Evolutionary conservation across 1,284 basidiomycete genomes (phyloP).

Genomic region (Sanghuangporus sanghuang): DNA sequence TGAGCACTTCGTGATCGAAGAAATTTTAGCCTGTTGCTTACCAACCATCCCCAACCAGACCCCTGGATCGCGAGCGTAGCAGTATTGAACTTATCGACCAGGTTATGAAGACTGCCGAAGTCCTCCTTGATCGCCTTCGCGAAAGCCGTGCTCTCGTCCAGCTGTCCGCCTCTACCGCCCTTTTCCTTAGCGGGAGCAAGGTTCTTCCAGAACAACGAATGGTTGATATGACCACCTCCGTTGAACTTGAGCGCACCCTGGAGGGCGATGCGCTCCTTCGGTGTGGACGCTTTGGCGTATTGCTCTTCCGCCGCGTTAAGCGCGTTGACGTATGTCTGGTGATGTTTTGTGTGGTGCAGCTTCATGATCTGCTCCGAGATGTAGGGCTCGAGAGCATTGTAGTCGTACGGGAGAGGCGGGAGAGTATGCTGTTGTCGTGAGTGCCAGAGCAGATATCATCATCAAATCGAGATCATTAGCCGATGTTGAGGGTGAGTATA

Average conservation of each 20-base stretch:
- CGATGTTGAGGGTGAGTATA: constrained; percentile 3
- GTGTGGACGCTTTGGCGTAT: constrained; percentile 56
- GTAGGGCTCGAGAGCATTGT: constrained; percentile 84
- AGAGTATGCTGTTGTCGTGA: constrained; percentile 32
- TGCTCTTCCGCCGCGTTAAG: constrained; percentile 74
- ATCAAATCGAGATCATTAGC: not conserved
- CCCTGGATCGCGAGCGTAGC: constrained; percentile 82
- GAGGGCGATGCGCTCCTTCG: constrained; percentile 76
- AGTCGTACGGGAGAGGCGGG: constrained; percentile 81
- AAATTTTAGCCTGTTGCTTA: constrained; percentile 32
- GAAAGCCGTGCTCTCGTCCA: constrained; percentile 55
- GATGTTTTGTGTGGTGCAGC: constrained; percentile 86
- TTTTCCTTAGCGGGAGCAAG: constrained; percentile 53
- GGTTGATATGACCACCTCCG: constrained; percentile 80
- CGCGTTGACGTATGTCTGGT: constrained; percentile 74
- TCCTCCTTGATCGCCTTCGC: constrained; percentile 59
- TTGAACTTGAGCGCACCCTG: constrained; percentile 72
- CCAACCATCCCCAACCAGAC: constrained; percentile 92
- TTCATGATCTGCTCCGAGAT: constrained; percentile 80
- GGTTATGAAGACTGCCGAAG: constrained; percentile 68
- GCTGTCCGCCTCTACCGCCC: constrained; percentile 54
- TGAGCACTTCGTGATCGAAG: not conserved
- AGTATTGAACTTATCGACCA: constrained; percentile 70
- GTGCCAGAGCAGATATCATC: not conserved
- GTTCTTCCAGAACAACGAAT: constrained; percentile 94